Evolutionary conservation across 306 rosid species (phyloP), one percentile per base, ranked within the genome.

Genomic region (Quercus rubra): DNA sequence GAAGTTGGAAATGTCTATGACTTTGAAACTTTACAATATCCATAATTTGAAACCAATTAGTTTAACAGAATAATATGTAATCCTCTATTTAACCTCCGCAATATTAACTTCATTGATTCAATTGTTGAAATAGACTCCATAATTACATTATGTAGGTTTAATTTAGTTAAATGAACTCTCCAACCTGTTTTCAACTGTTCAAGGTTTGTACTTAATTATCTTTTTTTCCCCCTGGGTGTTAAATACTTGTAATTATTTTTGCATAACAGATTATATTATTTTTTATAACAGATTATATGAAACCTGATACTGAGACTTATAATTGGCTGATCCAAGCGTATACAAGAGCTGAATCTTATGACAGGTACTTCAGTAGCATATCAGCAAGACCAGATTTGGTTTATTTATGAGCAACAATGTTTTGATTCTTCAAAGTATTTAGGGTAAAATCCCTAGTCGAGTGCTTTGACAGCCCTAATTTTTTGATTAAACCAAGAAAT

Each of bases 281-380:
- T 86, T 86, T 62, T 56, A 11, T 71, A 54, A 74, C 89, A 94
- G 99, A 89, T 78, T 89, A 31, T 78, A 94, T 94, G 99, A 94
- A 92, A 86, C 99, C 99, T 64, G 94, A 94, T 81, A 85, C 97
- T 3, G 97, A 94, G 85, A 88, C 99, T 61, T 95, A 92, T 85
- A 95, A 95, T 90, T 95, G 98, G 99, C 97, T 95, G 84, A 91
- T 95, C 82, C 97, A 95, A 87, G 99, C 99, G 52, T 95, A 90
- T 85, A 91, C 98, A 73, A 92, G 97, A 86, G 99, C 99, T 78
- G 99, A 94, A 78, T 86, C 99, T 84, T 94, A 94, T 82, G 99
- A 94, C 88, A 92, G 99, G 99, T 94, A 83, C 71, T 82, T 79
- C 31, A 61, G 57, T 61, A 27, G 58, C 59, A 46, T 21, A 52